Percentiles rank a stretch among this genome's conserved stretches.
phyloP scores from a whole-genome alignment of 805 yeast genomes.

The Scheffersomyces ergatensis region DNA sequence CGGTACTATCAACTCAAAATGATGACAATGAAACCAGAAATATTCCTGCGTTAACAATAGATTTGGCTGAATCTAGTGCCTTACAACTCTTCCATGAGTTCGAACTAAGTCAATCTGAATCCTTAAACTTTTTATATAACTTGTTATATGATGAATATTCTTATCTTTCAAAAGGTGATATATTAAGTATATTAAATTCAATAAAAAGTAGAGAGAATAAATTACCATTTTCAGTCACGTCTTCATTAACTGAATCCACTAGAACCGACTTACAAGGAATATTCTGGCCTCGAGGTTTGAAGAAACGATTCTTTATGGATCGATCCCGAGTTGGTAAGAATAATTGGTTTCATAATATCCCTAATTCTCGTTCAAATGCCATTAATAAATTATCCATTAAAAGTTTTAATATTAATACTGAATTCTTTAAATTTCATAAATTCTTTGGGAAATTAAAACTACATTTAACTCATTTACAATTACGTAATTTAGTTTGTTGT shows the following conservation, averaged over 20 bases:
- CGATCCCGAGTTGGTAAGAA: slow-evolving; percentile 30
- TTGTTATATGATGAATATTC: slow-evolving; percentile 36
- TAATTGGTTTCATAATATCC: slow-evolving; percentile 38
- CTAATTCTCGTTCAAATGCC: slow-evolving; percentile 32
- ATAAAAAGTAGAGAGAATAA: slow-evolving; percentile 34
- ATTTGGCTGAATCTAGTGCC: not conserved
- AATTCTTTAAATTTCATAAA: slow-evolving; percentile 35
- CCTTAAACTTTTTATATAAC: slow-evolving; percentile 39
- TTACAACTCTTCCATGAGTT: slow-evolving; percentile 18
- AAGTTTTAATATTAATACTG: slow-evolving; percentile 21
- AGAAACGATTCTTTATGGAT: slow-evolving; percentile 29
- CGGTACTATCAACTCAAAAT: not conserved
- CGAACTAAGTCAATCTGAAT: slow-evolving; percentile 39
- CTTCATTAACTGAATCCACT: not conserved
- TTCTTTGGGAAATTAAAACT: slow-evolving; percentile 46
- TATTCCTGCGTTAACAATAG: not conserved
- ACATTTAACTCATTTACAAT: slow-evolving; percentile 55
- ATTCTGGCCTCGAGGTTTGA: slow-evolving; percentile 30
- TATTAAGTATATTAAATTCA: slow-evolving; percentile 31
- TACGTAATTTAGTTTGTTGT: slow-evolving; percentile 48
- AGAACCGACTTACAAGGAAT: slow-evolving; percentile 35
- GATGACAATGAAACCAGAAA: not conserved
- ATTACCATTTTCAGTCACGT: slow-evolving; percentile 23
- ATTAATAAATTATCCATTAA: slow-evolving; percentile 19
- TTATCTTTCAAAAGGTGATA: slow-evolving; percentile 30